phyloP scores from a whole-genome alignment of 257 asterid genomes.

The Lycium ferocissimum region DNA sequence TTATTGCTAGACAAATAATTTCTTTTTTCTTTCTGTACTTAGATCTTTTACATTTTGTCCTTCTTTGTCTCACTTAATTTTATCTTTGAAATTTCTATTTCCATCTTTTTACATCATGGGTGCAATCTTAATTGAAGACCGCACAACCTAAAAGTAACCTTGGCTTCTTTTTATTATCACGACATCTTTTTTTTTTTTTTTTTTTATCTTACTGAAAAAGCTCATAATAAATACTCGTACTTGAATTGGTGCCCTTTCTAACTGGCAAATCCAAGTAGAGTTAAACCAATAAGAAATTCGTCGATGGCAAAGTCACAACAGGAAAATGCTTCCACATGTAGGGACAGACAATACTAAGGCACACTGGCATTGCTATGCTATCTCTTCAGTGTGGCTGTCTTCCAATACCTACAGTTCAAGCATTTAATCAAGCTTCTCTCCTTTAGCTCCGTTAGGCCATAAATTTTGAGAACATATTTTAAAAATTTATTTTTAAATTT shows the following conservation, averaged over 20 bases:
- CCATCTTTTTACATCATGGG: neutral
- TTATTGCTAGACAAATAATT: neutral
- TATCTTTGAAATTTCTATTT: neutral
- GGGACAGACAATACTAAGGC: constrained; percentile 42
- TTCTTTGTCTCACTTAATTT: neutral
- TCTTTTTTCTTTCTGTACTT: neutral
- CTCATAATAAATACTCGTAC: neutral
- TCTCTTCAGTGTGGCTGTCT: constrained; percentile 36
- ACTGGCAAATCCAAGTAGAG: constrained; percentile 45
- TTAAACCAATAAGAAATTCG: constrained; percentile 32
- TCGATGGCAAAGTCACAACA: constrained; percentile 29
- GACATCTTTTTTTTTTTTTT: neutral
- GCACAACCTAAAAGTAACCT: neutral
- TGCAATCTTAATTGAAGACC: neutral
- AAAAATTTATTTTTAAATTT: too few relatives aligned
- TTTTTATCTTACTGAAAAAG: neutral
- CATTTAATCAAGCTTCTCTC: neutral
- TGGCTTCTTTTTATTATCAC: neutral
- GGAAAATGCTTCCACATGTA: constrained; percentile 41
- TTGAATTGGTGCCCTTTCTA: constrained; percentile 47
- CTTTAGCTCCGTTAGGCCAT: neutral
- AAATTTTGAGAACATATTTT: too few relatives aligned
- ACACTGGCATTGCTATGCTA: neutral
- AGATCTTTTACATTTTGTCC: neutral
- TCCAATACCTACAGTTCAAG: constrained; percentile 39